Percentiles rank a stretch among this genome's conserved stretches.
Evolutionary conservation across 2,329 filamentous ascomycete genomes (phyloP).

Genomic region (Colletotrichum somersetense): DNA sequence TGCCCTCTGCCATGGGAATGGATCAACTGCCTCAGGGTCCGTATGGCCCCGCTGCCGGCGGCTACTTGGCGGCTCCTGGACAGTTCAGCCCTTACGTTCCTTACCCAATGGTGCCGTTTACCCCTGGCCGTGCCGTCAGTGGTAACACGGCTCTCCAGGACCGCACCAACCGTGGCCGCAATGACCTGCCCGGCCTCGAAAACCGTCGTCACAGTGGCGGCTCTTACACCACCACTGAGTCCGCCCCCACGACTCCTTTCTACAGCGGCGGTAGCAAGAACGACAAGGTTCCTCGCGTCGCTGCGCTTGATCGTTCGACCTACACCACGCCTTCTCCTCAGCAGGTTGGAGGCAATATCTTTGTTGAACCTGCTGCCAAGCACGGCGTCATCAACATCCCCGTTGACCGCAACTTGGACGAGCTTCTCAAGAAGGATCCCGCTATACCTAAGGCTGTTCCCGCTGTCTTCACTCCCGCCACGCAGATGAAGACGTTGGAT

Average conservation of each 20-base stretch:
- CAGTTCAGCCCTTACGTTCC: slow-evolving; percentile 50
- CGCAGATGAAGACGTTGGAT: slow-evolving; percentile 89
- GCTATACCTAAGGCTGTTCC: slow-evolving; percentile 89
- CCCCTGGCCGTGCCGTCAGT: slow-evolving; percentile 60
- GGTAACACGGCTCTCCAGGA: slow-evolving; percentile 54
- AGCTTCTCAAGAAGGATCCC: slow-evolving; percentile 80
- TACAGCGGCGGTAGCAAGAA: slow-evolving; percentile 70
- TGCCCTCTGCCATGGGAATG: slow-evolving; percentile 52
- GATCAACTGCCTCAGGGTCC: slow-evolving; percentile 46
- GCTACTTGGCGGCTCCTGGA: slow-evolving; percentile 53
- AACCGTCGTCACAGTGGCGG: slow-evolving; percentile 67
- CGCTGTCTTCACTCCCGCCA: slow-evolving; percentile 86
- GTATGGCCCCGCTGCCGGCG: slow-evolving; percentile 53
- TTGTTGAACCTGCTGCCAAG: slow-evolving; percentile 59
- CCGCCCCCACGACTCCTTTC: slow-evolving; percentile 74
- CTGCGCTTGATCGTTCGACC: slow-evolving; percentile 71
- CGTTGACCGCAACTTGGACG: slow-evolving; percentile 69
- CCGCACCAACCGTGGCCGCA: slow-evolving; percentile 61
- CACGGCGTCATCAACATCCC: slow-evolving; percentile 50
- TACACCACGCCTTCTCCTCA: slow-evolving; percentile 77
- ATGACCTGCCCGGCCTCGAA: slow-evolving; percentile 72
- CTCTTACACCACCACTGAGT: slow-evolving; percentile 77
- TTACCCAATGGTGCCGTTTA: slow-evolving; percentile 62
- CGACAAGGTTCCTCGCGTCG: slow-evolving; percentile 71
- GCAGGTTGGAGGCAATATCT: slow-evolving; percentile 60